Evolutionary conservation across 768 basidiomycete species (phyloP), one percentile per base, ranked within the genome.

Genomic region (Rhodotorula graminis): DNA sequence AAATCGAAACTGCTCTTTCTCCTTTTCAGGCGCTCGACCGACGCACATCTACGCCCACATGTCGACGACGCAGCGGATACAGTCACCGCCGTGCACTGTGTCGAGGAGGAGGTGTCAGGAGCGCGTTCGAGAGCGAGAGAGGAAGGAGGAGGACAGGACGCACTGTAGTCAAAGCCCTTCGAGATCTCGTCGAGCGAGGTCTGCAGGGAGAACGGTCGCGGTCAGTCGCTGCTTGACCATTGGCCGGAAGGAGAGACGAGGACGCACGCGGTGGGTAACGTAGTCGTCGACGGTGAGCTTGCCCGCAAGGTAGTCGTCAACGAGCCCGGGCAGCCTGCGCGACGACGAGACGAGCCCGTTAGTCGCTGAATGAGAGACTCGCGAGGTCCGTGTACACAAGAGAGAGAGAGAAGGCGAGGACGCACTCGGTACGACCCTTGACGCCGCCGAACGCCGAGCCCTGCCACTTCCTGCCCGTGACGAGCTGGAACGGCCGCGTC

Each of bases 401-500:
- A 5, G 46, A 29, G 0, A 27, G 1, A 8, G 33, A 58, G 21
- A 11, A 57, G 23, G 64, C 25, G 57, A 65, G 52, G 37, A 52
- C 56, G 46, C 42, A 65, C 82, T 98, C 95, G 27, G 94, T 93
- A 69, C 96, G 87, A 49, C 95, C 96, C 84, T 98, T 98, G 76
- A 99, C 94, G 64, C 96, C 96, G 67, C 96, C 96, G 79, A 98
- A 99, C 5, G 96, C 96, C 49, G 87, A 84, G 57, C 96, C 96
- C 78, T 92, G 89, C 96, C 96, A 98, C 59, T 88, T 89, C 63
- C 93, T 88, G 61, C 92, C 93, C 70, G 93, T 93, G 42, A 93
- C 89, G 65, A 86, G 84, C 82, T 90, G 84, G 81, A 82, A 84
- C 86, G 93, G 93, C 73, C 93, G 84, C 52, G 93, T 94, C 19